Conservation (phyloP, 768 basidiomycete genomes). For the Tricholoma sp. region DNA sequence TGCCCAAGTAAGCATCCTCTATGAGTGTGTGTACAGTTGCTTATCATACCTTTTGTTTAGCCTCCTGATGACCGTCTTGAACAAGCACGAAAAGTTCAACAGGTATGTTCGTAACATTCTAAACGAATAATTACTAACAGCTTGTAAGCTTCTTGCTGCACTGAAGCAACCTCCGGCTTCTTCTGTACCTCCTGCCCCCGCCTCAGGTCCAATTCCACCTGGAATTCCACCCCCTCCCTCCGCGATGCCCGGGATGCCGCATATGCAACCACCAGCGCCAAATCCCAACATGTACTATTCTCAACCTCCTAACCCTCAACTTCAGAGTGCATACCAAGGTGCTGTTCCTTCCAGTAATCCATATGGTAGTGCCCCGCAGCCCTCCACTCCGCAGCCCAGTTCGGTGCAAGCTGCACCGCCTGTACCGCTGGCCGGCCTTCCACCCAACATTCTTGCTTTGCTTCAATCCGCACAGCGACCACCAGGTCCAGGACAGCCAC, state of each 20-base stretch:
- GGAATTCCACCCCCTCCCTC: constrained; percentile 24
- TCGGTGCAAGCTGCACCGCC: constrained; percentile 33
- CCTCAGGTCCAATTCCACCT: constrained; percentile 41
- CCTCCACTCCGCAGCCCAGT: constrained; percentile 20
- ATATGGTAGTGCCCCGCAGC: constrained; percentile 19
- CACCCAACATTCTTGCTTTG: constrained; percentile 67
- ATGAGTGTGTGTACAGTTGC: neutral
- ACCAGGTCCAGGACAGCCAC: constrained; percentile 27
- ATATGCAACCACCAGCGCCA: constrained; percentile 30
- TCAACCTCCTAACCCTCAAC: constrained; percentile 27
- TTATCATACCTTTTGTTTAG: constrained; percentile 20
- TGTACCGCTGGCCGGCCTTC: constrained; percentile 38
- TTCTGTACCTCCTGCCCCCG: constrained; percentile 21
- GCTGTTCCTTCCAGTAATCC: constrained; percentile 27
- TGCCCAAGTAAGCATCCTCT: constrained; percentile 2
- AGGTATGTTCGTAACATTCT: constrained; percentile 31
- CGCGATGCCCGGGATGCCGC: constrained; percentile 30
- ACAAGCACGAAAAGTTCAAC: constrained; percentile 83
- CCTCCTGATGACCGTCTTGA: constrained; percentile 76
- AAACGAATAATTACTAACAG: neutral
- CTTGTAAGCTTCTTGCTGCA: constrained; percentile 2
- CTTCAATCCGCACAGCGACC: constrained; percentile 50
- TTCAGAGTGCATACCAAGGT: constrained; percentile 27
- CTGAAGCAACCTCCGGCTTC: constrained; percentile 31
- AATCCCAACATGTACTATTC: constrained; percentile 39